Conservation (phyloP, 768 basidiomycete species). For the Gymnopilus junonius region DNA sequence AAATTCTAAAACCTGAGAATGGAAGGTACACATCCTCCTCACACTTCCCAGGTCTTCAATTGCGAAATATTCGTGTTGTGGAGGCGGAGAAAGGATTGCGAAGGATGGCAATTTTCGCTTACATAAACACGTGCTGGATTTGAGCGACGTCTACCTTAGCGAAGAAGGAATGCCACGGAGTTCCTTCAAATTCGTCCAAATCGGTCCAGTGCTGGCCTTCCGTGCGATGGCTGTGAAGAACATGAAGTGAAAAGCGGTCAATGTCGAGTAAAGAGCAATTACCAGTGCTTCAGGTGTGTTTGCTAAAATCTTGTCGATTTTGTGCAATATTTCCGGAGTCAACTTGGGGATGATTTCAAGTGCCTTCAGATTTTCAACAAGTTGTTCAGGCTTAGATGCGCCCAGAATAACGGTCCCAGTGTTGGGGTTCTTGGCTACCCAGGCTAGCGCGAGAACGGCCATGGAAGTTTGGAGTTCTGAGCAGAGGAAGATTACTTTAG, state of each 20-base stretch:
- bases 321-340: constrained; percentile 63
- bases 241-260: neutral
- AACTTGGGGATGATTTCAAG: constrained; percentile 75
- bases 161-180: neutral
- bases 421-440: constrained; percentile 70
- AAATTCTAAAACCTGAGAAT: neutral
- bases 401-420: constrained; percentile 71
- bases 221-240: constrained; percentile 47
- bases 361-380: constrained; percentile 71
- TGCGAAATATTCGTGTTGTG: too few relatives aligned
- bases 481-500: neutral
- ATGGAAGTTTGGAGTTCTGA: constrained; percentile 61
- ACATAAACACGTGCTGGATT: too few relatives aligned
- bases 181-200: constrained; percentile 69
- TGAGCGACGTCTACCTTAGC: too few relatives aligned
- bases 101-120: too few relatives aligned
- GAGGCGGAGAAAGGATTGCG: too few relatives aligned
- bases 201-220: constrained; percentile 52
- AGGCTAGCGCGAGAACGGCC: constrained; percentile 76
- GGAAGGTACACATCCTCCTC: neutral
- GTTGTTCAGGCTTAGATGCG: constrained; percentile 63
- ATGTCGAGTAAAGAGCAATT: neutral
- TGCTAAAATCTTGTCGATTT: constrained; percentile 70
- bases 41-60: too few relatives aligned
- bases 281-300: constrained; percentile 43